Evolutionary conservation across 495 filamentous ascomycete species (phyloP).

Genomic region (Evansstolkia leycettana): DNA sequence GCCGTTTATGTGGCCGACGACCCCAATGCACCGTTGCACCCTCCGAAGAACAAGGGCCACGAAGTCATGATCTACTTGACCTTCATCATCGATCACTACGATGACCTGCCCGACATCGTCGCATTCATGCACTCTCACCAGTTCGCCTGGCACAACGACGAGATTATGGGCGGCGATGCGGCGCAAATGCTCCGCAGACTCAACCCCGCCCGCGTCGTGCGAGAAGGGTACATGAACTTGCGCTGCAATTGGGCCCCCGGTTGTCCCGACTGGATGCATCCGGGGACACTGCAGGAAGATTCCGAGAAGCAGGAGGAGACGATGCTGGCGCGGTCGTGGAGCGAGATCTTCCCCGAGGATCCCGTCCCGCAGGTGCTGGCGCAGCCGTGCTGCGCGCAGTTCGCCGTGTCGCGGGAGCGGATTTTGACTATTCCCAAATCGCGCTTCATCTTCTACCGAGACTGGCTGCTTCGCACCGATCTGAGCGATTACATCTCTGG

Average conservation of each 20-base stretch:
- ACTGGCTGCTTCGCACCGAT: slow-evolving; percentile 55
- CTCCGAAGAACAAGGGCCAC: slow-evolving; percentile 63
- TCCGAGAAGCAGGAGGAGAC: slow-evolving; percentile 48
- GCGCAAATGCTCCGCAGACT: slow-evolving; percentile 41
- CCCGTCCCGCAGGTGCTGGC: slow-evolving; percentile 40
- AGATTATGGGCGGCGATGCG: slow-evolving; percentile 35
- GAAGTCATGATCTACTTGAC: slow-evolving; percentile 67
- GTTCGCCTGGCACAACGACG: slow-evolving; percentile 54
- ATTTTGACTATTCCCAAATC: slow-evolving; percentile 44
- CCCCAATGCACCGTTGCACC: slow-evolving; percentile 44
- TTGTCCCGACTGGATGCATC: slow-evolving; percentile 56
- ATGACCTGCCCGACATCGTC: slow-evolving; percentile 50
- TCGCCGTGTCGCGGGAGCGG: slow-evolving; percentile 43
- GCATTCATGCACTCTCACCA: slow-evolving; percentile 63
- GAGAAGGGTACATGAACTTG: slow-evolving; percentile 54
- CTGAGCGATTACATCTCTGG: slow-evolving; percentile 56
- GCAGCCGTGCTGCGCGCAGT: slow-evolving; percentile 58
- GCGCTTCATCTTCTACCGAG: slow-evolving; percentile 50
- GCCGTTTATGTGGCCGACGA: slow-evolving; percentile 58
- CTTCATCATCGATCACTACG: slow-evolving; percentile 63
- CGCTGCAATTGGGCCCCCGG: slow-evolving; percentile 50
- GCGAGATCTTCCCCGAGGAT: slow-evolving; percentile 42
- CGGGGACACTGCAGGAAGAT: slow-evolving; percentile 36
- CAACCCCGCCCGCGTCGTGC: slow-evolving; percentile 37
- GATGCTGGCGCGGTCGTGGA: slow-evolving; percentile 41